Evolutionary conservation across 805 yeast genomes (phyloP).

Genomic region (Suhomyces xylopsoci): DNA sequence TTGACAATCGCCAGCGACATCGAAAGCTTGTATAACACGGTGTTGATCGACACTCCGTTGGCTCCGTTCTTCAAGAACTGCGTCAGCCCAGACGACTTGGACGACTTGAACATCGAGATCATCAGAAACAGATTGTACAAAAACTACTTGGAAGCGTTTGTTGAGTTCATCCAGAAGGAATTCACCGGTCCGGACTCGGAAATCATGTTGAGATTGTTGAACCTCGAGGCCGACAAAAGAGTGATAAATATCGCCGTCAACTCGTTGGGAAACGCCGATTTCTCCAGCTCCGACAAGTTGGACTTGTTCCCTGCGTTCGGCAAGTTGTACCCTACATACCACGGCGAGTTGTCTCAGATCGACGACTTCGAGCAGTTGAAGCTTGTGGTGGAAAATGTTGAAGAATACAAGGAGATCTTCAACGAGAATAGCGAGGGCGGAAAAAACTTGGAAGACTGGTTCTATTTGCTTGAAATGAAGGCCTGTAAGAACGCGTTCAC

Average conservation of each 20-base stretch:
- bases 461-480: slow-evolving; percentile 89
- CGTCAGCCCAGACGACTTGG: slow-evolving; percentile 81
- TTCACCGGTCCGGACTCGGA: slow-evolving; percentile 77
- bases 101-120: slow-evolving; percentile 93
- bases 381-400: slow-evolving; percentile 56
- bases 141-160: slow-evolving; percentile 89
- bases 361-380: slow-evolving; percentile 88
- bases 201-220: slow-evolving; percentile 72
- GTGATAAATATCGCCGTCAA: slow-evolving; percentile 88
- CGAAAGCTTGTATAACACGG: slow-evolving; percentile 88
- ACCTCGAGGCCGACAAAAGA: slow-evolving; percentile 94
- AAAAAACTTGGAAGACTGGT: slow-evolving; percentile 82
- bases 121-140: slow-evolving; percentile 88
- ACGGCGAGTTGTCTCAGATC: slow-evolving; percentile 62
- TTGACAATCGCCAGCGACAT: slow-evolving; percentile 92
- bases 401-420: slow-evolving; percentile 63
- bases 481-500: slow-evolving; percentile 90
- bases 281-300: slow-evolving; percentile 68
- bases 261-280: slow-evolving; percentile 75
- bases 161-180: slow-evolving; percentile 55
- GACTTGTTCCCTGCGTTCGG: slow-evolving; percentile 81
- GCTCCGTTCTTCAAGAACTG: slow-evolving; percentile 95
- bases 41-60: slow-evolving; percentile 92
- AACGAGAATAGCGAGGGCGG: slow-evolving; percentile 33
- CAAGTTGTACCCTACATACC: slow-evolving; percentile 66